Percentiles rank a stretch among this genome's conserved stretches.
phyloP scores from a whole-genome alignment of 257 asterid genomes.

The Solanum chmielewskii region DNA sequence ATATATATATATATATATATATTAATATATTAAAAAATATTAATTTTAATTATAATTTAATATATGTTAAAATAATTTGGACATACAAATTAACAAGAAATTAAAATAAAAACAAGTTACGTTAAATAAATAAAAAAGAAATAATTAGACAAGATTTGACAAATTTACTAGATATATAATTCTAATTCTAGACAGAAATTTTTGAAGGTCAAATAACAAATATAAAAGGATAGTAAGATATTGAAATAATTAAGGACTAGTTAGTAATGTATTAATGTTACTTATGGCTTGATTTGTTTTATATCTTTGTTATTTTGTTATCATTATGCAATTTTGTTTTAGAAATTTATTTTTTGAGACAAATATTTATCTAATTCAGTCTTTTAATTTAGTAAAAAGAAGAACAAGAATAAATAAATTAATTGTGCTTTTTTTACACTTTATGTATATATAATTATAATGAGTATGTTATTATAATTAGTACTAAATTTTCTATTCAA shows the following conservation, averaged over 20 bases:
- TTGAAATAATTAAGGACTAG: too few species aligned
- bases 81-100: not conserved
- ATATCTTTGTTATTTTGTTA: not conserved
- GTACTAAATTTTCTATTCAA: not conserved
- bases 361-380: not conserved
- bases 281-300: not conserved
- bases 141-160: not conserved
- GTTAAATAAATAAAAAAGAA: not conserved
- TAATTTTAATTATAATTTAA: too few species aligned
- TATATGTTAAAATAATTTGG: not conserved
- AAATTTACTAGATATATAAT: not conserved
- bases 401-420: too few species aligned
- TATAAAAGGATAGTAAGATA: not conserved
- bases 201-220: not conserved
- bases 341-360: too few species aligned
- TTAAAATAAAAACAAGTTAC: not conserved
- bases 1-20: too few species aligned
- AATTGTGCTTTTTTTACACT: too few species aligned
- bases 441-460: not conserved
- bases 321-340: too few species aligned
- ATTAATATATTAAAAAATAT: too few species aligned
- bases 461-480: not conserved
- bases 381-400: not conserved
- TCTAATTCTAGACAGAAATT: not conserved
- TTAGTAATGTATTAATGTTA: too few species aligned